These are phyloP conservation scores for Clitocybe nebularis DNA, from an alignment of 1,284 basidiomycete species.

Conservation along the genomic window DNA sequence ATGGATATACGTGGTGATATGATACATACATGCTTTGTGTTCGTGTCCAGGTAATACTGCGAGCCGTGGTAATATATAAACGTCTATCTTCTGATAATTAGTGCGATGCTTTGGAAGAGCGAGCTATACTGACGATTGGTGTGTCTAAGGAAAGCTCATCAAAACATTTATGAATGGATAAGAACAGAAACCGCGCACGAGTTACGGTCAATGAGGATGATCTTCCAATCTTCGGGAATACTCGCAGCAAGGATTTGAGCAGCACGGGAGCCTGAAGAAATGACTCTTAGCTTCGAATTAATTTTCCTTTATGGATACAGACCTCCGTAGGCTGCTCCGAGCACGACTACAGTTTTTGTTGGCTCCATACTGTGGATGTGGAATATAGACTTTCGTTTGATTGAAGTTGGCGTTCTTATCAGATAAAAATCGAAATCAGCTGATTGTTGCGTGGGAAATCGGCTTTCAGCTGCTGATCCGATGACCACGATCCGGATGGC, in stretches of 20 bases:
- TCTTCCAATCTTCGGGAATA: constrained; percentile 57
- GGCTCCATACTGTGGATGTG: constrained; percentile 3
- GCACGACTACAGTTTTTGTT: constrained; percentile 51
- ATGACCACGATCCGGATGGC: no score
- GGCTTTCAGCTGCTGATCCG: background rate
- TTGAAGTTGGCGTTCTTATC: constrained; percentile 10
- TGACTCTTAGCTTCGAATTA: background rate
- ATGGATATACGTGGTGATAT: background rate
- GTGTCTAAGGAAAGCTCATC: constrained; percentile 29
- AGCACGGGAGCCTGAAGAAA: constrained; percentile 41
- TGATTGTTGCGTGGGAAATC: background rate
- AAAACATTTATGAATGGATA: constrained; percentile 1
- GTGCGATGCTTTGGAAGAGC: background rate
- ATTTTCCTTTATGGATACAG: constrained; percentile 7
- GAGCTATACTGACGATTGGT: constrained; percentile 43
- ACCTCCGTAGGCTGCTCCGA: constrained; percentile 63
- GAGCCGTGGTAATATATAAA: constrained; percentile 63
- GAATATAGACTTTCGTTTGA: constrained; percentile 2
- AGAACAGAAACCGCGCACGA: constrained; percentile 34
- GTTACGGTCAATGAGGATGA: constrained; percentile 73
- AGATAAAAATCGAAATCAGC: constrained; percentile 9
- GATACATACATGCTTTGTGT: constrained; percentile 62
- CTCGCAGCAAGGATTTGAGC: constrained; percentile 52
- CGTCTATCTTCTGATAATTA: constrained; percentile 32
- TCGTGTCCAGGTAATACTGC: constrained; percentile 64